These are phyloP conservation scores for Cichorium intybus DNA, from an alignment of 140 eudicot genomes.

Conservation along the genomic window DNA sequence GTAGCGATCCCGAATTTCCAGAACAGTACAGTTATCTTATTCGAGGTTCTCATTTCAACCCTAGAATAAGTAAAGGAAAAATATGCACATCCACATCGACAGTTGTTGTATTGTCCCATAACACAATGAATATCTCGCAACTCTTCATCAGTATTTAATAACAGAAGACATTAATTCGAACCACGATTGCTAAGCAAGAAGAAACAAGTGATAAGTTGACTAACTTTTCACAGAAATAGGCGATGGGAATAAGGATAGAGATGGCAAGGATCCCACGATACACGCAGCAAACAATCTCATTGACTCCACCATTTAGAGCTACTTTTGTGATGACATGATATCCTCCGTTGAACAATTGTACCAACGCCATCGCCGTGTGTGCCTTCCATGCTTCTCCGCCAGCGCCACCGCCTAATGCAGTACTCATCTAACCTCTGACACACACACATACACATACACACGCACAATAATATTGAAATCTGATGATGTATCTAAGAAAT, in stretches of 20 bases:
- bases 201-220: not conserved
- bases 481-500: not conserved
- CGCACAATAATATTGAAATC: not conserved
- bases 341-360: slow-evolving; percentile 59
- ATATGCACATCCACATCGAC: not conserved
- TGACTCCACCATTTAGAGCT: slow-evolving; percentile 55
- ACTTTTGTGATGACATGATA: slow-evolving; percentile 62
- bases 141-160: not conserved
- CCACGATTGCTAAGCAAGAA: not conserved
- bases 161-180: not conserved
- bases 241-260: slow-evolving; percentile 51
- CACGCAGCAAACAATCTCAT: slow-evolving; percentile 51
- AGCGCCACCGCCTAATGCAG: slow-evolving; percentile 19
- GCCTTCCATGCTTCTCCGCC: slow-evolving; percentile 39
- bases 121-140: not conserved
- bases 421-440: slow-evolving; percentile 20
- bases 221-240: slow-evolving; percentile 55
- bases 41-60: slow-evolving; percentile 2
- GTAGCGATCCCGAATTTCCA: not conserved
- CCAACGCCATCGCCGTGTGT: slow-evolving; percentile 49
- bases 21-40: not conserved
- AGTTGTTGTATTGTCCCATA: no score
- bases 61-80: not conserved
- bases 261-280: slow-evolving; percentile 52
- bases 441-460: not conserved